A percentile compares a stretch with the other conserved stretches of the same genome.
Conservation (phyloP, 441 rosid species). For the Adansonia gregorii region DNA sequence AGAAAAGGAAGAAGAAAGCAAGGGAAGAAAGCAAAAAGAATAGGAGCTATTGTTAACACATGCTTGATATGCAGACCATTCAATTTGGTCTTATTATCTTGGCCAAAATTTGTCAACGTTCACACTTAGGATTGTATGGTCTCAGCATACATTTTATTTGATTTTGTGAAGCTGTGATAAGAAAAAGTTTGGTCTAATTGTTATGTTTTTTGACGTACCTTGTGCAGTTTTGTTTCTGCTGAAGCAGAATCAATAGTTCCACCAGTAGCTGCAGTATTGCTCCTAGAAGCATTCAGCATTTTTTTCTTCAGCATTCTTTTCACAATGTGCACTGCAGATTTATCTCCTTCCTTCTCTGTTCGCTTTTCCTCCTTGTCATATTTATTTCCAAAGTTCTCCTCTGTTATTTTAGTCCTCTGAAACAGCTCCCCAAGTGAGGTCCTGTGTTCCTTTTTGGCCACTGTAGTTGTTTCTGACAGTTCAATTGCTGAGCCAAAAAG, state of each 20-base stretch:
- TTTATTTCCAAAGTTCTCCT: constrained; percentile 50
- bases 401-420: constrained; percentile 65
- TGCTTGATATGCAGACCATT: neutral
- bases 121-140: neutral
- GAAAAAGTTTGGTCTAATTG: constrained; percentile 17
- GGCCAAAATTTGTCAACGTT: constrained; percentile 1
- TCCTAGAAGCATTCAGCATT: constrained; percentile 52
- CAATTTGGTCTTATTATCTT: constrained; percentile 8
- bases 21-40: neutral
- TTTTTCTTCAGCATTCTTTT: constrained; percentile 69
- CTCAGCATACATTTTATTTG: neutral
- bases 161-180: neutral
- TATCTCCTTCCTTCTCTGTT: constrained; percentile 63
- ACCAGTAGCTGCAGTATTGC: constrained; percentile 41
- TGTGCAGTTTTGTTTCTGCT: constrained; percentile 67
- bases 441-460: constrained; percentile 65
- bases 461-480: constrained; percentile 57
- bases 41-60: neutral
- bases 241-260: constrained; percentile 50
- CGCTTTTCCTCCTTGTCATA: constrained; percentile 59
- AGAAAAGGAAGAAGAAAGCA: neutral
- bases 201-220: constrained; percentile 45
- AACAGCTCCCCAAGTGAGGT: constrained; percentile 81
- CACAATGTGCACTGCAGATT: constrained; percentile 58
- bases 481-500: constrained; percentile 78